These are phyloP conservation scores for Anthracocystis panici-leucophaei DNA, from an alignment of 1,284 basidiomycete genomes.

Conservation along the genomic window DNA sequence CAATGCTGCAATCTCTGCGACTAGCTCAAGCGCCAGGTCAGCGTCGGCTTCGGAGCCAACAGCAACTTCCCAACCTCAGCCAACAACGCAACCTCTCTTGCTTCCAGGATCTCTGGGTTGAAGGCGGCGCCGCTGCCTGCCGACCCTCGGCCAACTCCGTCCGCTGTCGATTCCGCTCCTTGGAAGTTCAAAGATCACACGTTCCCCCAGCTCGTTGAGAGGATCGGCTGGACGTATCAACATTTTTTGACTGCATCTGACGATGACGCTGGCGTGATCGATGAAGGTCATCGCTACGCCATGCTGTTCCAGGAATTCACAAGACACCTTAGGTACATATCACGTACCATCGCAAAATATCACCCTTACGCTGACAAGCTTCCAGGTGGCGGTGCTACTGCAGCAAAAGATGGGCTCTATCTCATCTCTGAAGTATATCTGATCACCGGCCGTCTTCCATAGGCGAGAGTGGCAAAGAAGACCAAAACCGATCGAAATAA, in stretches of 20 bases:
- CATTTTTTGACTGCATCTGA: constrained; percentile 1
- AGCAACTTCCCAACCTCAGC: too few species aligned
- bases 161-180: background rate
- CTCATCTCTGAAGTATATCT: constrained; percentile 36
- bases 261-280: constrained; percentile 2
- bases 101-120: constrained; percentile 7
- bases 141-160: background rate
- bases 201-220: constrained; percentile 22
- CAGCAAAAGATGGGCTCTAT: background rate
- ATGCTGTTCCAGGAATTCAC: constrained; percentile 23
- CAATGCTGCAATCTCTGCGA: background rate
- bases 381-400: background rate
- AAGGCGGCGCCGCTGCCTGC: background rate
- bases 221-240: constrained; percentile 7
- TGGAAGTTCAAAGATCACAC: constrained; percentile 30
- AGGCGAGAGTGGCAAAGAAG: constrained; percentile 21
- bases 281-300: constrained; percentile 23
- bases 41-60: background rate
- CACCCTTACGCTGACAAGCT: constrained; percentile 19
- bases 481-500: constrained; percentile 19
- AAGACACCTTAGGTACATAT: constrained; percentile 5
- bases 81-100: constrained; percentile 1
- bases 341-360: constrained; percentile 22
- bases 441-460: constrained; percentile 38
- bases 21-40: background rate